phyloP scores from a whole-genome alignment of 768 basidiomycete genomes.

The Mycena metata region DNA sequence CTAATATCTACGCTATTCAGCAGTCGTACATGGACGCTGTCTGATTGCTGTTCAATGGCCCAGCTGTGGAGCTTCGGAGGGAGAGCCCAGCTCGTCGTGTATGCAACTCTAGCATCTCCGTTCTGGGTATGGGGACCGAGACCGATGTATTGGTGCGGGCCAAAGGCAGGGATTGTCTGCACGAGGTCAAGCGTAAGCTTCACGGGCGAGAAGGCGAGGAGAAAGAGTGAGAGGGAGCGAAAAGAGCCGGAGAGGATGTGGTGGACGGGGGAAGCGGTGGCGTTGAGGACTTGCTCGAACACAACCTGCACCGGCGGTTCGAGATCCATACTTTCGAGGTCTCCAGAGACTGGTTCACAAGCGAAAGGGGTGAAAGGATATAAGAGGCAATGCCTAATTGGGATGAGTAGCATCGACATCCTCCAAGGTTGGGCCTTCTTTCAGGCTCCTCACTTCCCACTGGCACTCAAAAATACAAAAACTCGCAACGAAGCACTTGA shows the following conservation, averaged over 20 bases:
- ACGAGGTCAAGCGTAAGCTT: constrained; percentile 55
- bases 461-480: no score
- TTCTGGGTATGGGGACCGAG: constrained; percentile 47
- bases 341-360: no score
- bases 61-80: constrained; percentile 64
- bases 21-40: constrained; percentile 50
- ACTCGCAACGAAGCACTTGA: no score
- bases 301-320: constrained; percentile 16
- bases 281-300: constrained; percentile 4
- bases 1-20: constrained; percentile 63
- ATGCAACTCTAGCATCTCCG: constrained; percentile 47
- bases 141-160: constrained; percentile 67
- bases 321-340: constrained; percentile 1
- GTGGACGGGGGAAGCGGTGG: neutral
- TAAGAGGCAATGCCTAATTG: constrained; percentile 3
- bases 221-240: constrained; percentile 63
- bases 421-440: no score
- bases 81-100: constrained; percentile 65
- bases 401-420: no score
- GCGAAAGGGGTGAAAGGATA: no score
- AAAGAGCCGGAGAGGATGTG: constrained; percentile 62
- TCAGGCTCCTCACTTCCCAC: no score
- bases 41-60: constrained; percentile 49
- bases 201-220: constrained; percentile 62
- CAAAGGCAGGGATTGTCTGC: constrained; percentile 58